phyloP scores from a whole-genome alignment of 2,329 filamentous ascomycete genomes.

The Graphilbum fragrans region DNA sequence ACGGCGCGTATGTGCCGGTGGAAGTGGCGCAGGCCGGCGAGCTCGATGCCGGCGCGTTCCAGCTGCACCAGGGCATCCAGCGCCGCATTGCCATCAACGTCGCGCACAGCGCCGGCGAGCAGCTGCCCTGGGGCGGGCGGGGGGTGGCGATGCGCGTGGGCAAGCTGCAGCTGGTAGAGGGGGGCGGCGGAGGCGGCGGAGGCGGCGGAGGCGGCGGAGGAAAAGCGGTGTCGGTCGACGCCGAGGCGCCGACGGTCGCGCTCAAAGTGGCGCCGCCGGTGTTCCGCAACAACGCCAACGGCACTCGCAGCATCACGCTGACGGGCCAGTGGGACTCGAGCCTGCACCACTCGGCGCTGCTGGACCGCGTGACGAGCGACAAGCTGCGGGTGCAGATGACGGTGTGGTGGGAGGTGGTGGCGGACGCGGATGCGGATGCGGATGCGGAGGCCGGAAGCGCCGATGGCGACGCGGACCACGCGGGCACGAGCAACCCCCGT shows the following conservation, averaged over 20 bases:
- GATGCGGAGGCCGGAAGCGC: not conserved
- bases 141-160: constrained; percentile 67
- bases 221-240: not conserved
- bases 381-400: constrained; percentile 85
- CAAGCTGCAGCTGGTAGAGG: constrained; percentile 71
- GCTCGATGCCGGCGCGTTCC: constrained; percentile 80
- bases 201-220: not conserved
- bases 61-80: constrained; percentile 90
- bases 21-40: constrained; percentile 82
- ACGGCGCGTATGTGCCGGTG: constrained; percentile 81
- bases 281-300: constrained; percentile 78
- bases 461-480: not conserved
- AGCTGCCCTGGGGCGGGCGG: constrained; percentile 76
- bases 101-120: constrained; percentile 83
- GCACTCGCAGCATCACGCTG: constrained; percentile 75
- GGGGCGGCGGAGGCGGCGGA: constrained; percentile 40
- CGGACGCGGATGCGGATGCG: constrained; percentile 17
- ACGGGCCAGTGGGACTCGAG: constrained; percentile 97
- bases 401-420: constrained; percentile 69
- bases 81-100: constrained; percentile 76
- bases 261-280: constrained; percentile 66
- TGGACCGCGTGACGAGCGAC: constrained; percentile 89
- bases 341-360: constrained; percentile 76
- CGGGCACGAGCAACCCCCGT: constrained; percentile 33
- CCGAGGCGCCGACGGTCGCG: constrained; percentile 50